Evolutionary conservation across 192 early-diverging fungal genomes (phyloP).

Genomic region (Coemansia sp.): DNA sequence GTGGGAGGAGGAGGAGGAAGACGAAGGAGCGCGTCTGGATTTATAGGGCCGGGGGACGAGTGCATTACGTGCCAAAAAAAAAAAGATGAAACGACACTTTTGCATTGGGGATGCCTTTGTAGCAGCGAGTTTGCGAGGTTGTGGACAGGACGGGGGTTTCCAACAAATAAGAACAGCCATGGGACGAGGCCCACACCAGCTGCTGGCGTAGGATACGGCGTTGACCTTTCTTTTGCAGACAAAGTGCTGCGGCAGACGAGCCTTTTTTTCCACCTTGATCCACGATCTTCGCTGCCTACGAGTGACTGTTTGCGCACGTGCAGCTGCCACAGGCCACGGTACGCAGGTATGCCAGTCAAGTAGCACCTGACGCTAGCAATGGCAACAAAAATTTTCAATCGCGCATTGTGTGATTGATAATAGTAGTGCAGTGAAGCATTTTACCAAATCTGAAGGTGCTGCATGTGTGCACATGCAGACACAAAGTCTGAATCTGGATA

Average conservation of each 20-base stretch:
- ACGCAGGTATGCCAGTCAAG: neutral
- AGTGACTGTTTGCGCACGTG: slow-evolving; percentile 7
- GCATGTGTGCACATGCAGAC: neutral
- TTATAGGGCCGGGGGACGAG: neutral
- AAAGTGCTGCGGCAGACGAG: neutral
- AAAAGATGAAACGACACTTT: neutral
- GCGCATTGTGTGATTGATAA: neutral
- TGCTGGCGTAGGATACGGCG: neutral
- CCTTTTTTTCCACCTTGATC: neutral
- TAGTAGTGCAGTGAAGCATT: neutral
- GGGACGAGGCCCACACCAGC: neutral
- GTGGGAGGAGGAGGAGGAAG: neutral
- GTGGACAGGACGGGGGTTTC: neutral
- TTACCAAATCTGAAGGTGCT: neutral
- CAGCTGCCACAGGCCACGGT: neutral
- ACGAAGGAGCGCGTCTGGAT: neutral
- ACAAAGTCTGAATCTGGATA: neutral
- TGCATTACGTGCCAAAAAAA: neutral
- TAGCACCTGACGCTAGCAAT: neutral
- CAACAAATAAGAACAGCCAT: neutral
- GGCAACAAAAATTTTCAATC: neutral
- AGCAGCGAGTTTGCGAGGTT: neutral
- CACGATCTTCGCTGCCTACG: neutral
- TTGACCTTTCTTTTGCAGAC: neutral
- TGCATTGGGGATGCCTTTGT: neutral